Base-by-base conservation (phyloP, 2,329 filamentous ascomycete genomes). In the Camillea tinctor region DNA sequence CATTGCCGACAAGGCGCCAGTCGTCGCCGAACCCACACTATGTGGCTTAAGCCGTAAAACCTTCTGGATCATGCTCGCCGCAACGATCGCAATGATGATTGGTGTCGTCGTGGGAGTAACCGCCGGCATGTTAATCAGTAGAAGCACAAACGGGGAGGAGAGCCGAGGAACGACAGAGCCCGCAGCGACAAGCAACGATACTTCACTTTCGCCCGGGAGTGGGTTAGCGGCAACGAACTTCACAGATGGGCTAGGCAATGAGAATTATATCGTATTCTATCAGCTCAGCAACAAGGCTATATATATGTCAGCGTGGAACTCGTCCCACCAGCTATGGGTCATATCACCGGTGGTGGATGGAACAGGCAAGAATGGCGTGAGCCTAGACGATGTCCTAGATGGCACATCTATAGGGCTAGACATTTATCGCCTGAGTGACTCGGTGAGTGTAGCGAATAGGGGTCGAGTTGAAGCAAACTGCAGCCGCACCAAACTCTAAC, bases 251-350 rank as follows among this genome's bases (percentile, higher is more conserved):
- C 61, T 63, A 9, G 68, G 68, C 21, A 58, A 68, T 54, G 59
- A 69, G 9, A 71, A 71, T 26, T 70, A 64, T 54, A 40, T 72
- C 20, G 57, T 72, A 3, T 59, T 60, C 15, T 72, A 71, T 57
- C 70, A 72, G 59, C 55, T 70, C 26, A 70, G 65, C 36, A 68
- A 68, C 51, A 59, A 57, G 13, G 68, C 69, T 8, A 61, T 72
- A 21, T 64, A 67, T 50, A 57, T 72, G 49, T 72, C 70, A 1
- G 61, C 70, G 3, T 72, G 64, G 61, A 72, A 72, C 58, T 66
- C 69, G 24, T 69, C 68, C 9, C 56, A 60, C 4, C 61, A 60
- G 4, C 57, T 61, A 19, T 72, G 70, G 70, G 60, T 71, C 13
- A 65, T 63, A 17, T 72, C 70, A 23, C 65, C 65, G 11, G 54